Percentiles rank a stretch among this genome's conserved stretches.
Conservation (phyloP, 1,139 yeast species). For the Chernovozyma sophiae-reginae region DNA sequence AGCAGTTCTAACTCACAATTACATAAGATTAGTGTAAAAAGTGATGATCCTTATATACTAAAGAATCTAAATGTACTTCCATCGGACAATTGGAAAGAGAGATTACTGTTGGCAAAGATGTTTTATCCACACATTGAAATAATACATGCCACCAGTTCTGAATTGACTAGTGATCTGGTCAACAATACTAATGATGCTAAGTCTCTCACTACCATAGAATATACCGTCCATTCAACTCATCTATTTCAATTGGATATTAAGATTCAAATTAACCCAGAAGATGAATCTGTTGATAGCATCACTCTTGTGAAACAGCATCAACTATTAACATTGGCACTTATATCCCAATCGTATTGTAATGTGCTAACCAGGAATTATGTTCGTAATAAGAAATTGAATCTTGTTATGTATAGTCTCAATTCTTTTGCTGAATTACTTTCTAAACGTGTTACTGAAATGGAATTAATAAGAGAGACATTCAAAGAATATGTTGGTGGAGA, state of each 20-base stretch:
- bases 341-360: conserved; percentile 22
- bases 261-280: conserved; percentile 7
- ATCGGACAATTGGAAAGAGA: conserved; percentile 30
- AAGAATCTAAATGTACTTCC: conserved; percentile 32
- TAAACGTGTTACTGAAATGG: conserved; percentile 12
- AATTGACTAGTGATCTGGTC: neutral
- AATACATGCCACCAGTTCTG: conserved; percentile 9
- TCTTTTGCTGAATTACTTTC: conserved; percentile 25
- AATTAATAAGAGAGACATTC: conserved; percentile 1
- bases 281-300: conserved; percentile 10
- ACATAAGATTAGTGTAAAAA: neutral
- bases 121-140: conserved; percentile 27
- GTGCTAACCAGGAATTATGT: conserved; percentile 20
- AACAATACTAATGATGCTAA: neutral
- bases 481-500: conserved; percentile 2
- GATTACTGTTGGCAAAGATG: conserved; percentile 23
- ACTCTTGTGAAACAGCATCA: neutral
- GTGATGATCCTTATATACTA: conserved; percentile 11
- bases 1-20: neutral
- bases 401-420: conserved; percentile 29
- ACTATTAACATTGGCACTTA: conserved; percentile 11
- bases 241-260: conserved; percentile 21
- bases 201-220: conserved; percentile 17
- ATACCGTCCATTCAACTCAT: conserved; percentile 18
- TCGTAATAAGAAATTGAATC: conserved; percentile 23